These are phyloP conservation scores for Phytopythium montanum DNA, from an alignment of 352 stramenopile species.

Conservation along the genomic window DNA sequence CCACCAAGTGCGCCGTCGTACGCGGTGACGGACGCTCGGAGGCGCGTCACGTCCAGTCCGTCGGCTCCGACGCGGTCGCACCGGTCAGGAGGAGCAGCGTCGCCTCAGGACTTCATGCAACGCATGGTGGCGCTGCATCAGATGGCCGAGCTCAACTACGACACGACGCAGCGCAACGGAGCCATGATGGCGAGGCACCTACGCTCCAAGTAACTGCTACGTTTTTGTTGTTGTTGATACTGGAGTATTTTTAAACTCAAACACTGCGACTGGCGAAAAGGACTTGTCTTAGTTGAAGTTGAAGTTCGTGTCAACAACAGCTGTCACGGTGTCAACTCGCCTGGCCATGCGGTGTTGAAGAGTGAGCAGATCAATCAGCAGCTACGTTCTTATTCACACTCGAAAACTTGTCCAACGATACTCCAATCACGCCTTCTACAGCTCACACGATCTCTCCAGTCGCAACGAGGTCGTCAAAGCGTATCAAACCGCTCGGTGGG, in stretches of 20 bases:
- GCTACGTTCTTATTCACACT: too few relatives aligned
- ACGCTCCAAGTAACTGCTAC: neutral
- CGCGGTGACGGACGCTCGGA: neutral
- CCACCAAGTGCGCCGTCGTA: neutral
- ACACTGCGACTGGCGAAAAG: too few relatives aligned
- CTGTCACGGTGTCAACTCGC: too few relatives aligned
- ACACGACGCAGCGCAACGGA: slow-evolving; percentile 24
- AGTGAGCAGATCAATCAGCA: too few relatives aligned
- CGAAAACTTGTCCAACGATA: too few relatives aligned
- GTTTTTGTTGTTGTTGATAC: too few relatives aligned
- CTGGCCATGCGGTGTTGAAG: too few relatives aligned
- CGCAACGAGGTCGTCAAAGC: neutral
- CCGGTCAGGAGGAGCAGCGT: neutral
- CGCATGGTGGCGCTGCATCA: slow-evolving; percentile 24
- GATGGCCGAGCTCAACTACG: slow-evolving; percentile 24
- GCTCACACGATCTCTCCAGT: neutral
- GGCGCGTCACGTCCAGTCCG: neutral
- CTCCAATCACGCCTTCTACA: too few relatives aligned
- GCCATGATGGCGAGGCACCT: slow-evolving; percentile 15
- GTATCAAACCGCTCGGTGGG: neutral
- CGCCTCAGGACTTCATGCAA: slow-evolving; percentile 13
- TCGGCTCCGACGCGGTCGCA: neutral
- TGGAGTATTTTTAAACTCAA: too few relatives aligned
- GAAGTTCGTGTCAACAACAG: too few relatives aligned
- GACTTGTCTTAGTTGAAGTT: too few relatives aligned